Conservation (phyloP, 2,329 filamentous ascomycete species). For the Diaporthe vaccinii region DNA sequence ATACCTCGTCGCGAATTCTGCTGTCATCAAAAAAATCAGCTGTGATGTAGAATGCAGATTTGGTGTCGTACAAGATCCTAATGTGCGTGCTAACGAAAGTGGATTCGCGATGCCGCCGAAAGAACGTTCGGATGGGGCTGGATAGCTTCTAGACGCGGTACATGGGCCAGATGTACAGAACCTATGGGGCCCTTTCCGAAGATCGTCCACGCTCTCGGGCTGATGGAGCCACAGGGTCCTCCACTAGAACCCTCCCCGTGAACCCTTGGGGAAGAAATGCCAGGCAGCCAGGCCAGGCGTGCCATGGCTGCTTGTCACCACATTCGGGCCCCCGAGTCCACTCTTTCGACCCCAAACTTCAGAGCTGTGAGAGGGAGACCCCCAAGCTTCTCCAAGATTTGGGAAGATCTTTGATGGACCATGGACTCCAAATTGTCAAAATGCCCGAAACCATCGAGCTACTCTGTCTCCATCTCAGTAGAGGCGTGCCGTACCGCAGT, state of each 20-base stretch:
- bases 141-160: slow-evolving; percentile 39
- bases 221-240: slow-evolving; percentile 38
- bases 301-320: slow-evolving; percentile 21
- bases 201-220: slow-evolving; percentile 40
- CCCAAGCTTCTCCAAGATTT: slow-evolving; percentile 42
- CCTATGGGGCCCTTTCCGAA: slow-evolving; percentile 38
- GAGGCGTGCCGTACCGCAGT: slow-evolving; percentile 41
- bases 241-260: slow-evolving; percentile 29
- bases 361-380: slow-evolving; percentile 34
- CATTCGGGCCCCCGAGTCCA: slow-evolving; percentile 34
- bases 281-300: slow-evolving; percentile 17
- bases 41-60: slow-evolving; percentile 37
- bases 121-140: slow-evolving; percentile 39
- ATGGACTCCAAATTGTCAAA: slow-evolving; percentile 37
- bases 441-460: slow-evolving; percentile 33
- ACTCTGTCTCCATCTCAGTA: slow-evolving; percentile 38
- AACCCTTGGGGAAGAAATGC: slow-evolving; percentile 37
- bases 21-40: slow-evolving; percentile 25
- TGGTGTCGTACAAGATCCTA: slow-evolving; percentile 40
- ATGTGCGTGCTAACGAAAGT: slow-evolving; percentile 39
- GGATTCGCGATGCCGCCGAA: slow-evolving; percentile 39
- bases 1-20: neutral
- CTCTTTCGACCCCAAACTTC: slow-evolving; percentile 39
- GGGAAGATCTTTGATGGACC: slow-evolving; percentile 39
- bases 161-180: slow-evolving; percentile 37